Percentiles rank a stretch among this genome's conserved stretches.
Conservation (phyloP, 2,329 filamentous ascomycete species). For the Arthrobotrys musiformis region DNA sequence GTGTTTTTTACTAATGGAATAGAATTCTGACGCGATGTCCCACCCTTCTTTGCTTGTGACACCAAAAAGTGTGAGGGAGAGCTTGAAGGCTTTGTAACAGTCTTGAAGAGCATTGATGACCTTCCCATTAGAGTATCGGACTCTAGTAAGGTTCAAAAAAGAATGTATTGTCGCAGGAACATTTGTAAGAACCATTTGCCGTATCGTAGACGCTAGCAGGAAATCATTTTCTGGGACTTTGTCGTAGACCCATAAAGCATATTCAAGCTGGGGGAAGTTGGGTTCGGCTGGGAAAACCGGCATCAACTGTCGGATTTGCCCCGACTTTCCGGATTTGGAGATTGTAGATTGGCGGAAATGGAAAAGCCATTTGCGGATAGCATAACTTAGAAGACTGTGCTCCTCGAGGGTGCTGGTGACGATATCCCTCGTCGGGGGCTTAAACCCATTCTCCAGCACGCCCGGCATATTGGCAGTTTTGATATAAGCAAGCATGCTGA, state of each 20-base stretch:
- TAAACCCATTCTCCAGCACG: not conserved
- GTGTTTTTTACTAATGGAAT: conserved; percentile 14
- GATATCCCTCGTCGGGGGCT: not conserved
- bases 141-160: conserved; percentile 32
- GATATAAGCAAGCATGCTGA: conserved; percentile 41
- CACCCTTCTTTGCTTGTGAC: conserved; percentile 14
- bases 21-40: conserved; percentile 20
- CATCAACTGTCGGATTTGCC: conserved; percentile 11
- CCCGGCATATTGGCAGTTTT: conserved; percentile 19
- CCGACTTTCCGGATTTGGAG: conserved; percentile 16
- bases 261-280: conserved; percentile 37
- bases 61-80: conserved; percentile 35
- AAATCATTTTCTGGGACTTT: conserved; percentile 35
- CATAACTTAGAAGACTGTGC: conserved; percentile 25
- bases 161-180: conserved; percentile 40
- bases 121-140: not conserved
- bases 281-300: conserved; percentile 21
- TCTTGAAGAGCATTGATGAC: conserved; percentile 14
- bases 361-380: conserved; percentile 40
- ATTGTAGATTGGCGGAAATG: conserved; percentile 36
- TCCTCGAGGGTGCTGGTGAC: conserved; percentile 3
- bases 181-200: conserved; percentile 44
- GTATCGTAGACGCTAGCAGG: conserved; percentile 17
- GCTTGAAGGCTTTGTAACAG: conserved; percentile 37
- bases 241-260: conserved; percentile 25